Evolutionary conservation across 257 asterid species (phyloP).

Genomic region (Schizonepeta tenuifolia): DNA sequence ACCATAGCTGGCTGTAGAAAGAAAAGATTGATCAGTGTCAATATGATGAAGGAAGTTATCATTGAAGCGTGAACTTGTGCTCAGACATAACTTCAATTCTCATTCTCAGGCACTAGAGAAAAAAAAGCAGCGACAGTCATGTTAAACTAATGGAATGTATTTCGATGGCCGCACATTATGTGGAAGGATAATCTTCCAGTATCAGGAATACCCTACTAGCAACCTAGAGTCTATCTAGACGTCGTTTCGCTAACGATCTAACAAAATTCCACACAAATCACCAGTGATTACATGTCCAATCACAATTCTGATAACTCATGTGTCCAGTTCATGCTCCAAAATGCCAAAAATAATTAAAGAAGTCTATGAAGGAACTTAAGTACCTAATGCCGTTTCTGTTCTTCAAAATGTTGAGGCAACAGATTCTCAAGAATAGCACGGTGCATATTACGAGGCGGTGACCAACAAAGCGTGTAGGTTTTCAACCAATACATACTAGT

Average conservation of each 20-base stretch:
- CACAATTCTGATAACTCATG: background rate
- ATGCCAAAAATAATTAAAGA: too few relatives aligned
- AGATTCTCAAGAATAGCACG: background rate
- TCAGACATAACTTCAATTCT: background rate
- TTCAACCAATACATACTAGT: background rate
- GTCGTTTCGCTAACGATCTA: background rate
- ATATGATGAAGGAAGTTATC: background rate
- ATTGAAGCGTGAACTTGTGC: background rate
- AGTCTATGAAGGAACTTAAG: too few relatives aligned
- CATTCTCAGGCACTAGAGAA: background rate
- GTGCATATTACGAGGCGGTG: background rate
- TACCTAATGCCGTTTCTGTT: background rate
- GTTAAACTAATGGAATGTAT: background rate
- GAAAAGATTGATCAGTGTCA: background rate
- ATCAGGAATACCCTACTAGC: background rate
- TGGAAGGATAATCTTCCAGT: background rate
- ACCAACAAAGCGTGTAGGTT: background rate
- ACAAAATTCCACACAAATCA: background rate
- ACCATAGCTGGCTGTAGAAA: conserved; percentile 80
- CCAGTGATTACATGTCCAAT: background rate
- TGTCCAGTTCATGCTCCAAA: too few relatives aligned
- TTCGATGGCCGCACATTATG: background rate
- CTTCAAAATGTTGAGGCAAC: background rate
- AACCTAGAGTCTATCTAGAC: background rate
- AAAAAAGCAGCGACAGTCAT: too few relatives aligned